Base-by-base conservation (phyloP, 164 flowering plant genomes). In the Nymphaea thermarum region DNA sequence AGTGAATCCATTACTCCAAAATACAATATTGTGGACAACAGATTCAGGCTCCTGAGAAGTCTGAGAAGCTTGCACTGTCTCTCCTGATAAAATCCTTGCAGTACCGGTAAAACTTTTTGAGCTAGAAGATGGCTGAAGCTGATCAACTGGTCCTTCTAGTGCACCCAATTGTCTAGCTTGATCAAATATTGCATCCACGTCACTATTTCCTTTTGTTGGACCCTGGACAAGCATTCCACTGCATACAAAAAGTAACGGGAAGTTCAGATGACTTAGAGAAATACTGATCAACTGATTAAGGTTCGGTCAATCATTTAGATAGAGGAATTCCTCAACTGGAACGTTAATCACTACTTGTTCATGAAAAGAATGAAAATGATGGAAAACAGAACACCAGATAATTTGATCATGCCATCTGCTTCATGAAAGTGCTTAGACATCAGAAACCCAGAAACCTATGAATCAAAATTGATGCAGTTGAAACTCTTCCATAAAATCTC, bases 161-260 rank as follows among this genome's bases (percentile, higher is more conserved):
- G 93, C 95, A 65, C 96, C 96, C 70, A 86, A 66, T 68, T 85
- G 83, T 78, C 93, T 83, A 42, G 93, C 97, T 82, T 85, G 96
- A 65, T 83, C 86, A 71, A 93, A 91, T 65, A 89, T 89, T 7
- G 86, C 80, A 80, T 93, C 92, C 62, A 87, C 96, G 71, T 86
- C 89, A 81, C 85, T 42, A 42, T 43, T 81, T 51, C 75, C 78
- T 77, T 86, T 90, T 42, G 88, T 57, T 60, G 96, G 96, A 73
- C 82, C 98, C 80, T 90, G 97, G 62, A 93, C 98, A 60, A 89
- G 84, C 96, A 91, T 91, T 64, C 96, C 96, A 80, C 98, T 91
- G 85, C 67, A 79, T 60, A 70, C 65, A 47, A 66, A 62, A 51
- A 51, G 57, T 51, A 51, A 25, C 57, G 8, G 3, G 14, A 7